Evolutionary conservation across 2,329 filamentous ascomycete genomes (phyloP).

Genomic region (Clarireedia monteithiana): DNA sequence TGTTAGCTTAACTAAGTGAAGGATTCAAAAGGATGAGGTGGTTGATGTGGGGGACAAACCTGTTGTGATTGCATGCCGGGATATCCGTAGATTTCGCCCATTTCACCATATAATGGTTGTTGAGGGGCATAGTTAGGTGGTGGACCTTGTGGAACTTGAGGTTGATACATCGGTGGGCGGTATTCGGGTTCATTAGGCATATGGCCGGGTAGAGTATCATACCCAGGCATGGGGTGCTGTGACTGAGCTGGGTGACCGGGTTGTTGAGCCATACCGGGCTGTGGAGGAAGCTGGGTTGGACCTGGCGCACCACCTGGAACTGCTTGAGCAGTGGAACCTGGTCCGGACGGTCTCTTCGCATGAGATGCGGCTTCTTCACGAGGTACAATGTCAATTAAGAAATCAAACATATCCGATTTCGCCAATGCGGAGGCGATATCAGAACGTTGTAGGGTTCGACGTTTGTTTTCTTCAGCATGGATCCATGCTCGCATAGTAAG

Average conservation of each 20-base stretch:
- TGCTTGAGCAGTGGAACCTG: conserved; percentile 35
- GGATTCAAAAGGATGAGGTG: not conserved
- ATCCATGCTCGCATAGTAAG: conserved; percentile 99
- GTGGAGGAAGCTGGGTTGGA: conserved; percentile 42
- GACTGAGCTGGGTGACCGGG: conserved; percentile 37
- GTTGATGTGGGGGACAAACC: conserved; percentile 41
- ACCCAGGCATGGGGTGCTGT: conserved; percentile 53
- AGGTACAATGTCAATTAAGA: conserved; percentile 96
- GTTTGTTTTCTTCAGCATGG: conserved; percentile 97
- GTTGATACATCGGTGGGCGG: conserved; percentile 76
- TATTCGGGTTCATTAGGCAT: conserved; percentile 70
- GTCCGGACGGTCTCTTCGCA: conserved; percentile 61
- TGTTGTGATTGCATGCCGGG: conserved; percentile 74
- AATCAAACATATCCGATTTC: conserved; percentile 99
- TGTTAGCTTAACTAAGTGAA: conserved; percentile 2
- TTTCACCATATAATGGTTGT: conserved; percentile 67
- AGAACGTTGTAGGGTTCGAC: conserved; percentile 86
- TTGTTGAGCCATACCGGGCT: conserved; percentile 38
- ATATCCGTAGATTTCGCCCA: conserved; percentile 82
- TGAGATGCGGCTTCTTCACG: conserved; percentile 85
- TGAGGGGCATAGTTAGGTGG: conserved; percentile 69
- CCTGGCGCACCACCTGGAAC: conserved; percentile 42
- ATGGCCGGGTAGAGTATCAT: conserved; percentile 55
- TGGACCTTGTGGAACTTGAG: conserved; percentile 67
- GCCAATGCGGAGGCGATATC: conserved; percentile 93